phyloP scores from a whole-genome alignment of 2,329 filamentous ascomycete species.

The Apiospora koreana region DNA sequence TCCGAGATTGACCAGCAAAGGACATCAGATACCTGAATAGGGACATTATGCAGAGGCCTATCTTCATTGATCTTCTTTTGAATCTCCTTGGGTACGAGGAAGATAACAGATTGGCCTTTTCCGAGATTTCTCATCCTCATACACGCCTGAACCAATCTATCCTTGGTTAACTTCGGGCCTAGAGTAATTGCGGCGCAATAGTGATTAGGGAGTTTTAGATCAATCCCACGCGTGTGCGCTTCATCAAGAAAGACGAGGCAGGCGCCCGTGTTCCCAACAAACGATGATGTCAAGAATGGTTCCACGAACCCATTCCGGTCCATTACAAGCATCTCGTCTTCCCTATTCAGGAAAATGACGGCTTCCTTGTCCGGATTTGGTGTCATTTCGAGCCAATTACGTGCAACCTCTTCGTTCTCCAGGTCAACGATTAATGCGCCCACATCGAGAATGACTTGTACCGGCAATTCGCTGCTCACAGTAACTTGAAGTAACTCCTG shows the following conservation, averaged over 20 bases:
- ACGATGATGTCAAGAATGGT: constrained; percentile 59
- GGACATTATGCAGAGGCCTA: background rate
- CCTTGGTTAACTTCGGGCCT: constrained; percentile 66
- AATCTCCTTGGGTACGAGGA: constrained; percentile 62
- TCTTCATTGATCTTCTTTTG: constrained; percentile 47
- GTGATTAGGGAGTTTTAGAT: constrained; percentile 59
- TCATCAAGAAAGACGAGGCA: constrained; percentile 73
- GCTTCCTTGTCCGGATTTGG: constrained; percentile 35
- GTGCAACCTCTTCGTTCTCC: constrained; percentile 55
- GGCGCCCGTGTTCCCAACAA: constrained; percentile 50
- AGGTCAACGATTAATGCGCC: constrained; percentile 70
- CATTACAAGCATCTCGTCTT: constrained; percentile 56
- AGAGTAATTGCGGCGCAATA: constrained; percentile 70
- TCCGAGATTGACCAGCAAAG: constrained; percentile 61
- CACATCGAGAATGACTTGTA: constrained; percentile 68
- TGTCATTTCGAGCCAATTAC: constrained; percentile 49
- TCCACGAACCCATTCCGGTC: constrained; percentile 48
- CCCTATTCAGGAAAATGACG: constrained; percentile 58
- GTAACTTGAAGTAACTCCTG: background rate
- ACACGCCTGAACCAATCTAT: constrained; percentile 68
- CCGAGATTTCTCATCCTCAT: constrained; percentile 72
- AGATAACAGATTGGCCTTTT: constrained; percentile 64
- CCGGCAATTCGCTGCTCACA: constrained; percentile 18
- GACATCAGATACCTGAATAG: constrained; percentile 54
- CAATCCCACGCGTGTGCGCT: constrained; percentile 69